phyloP scores from a whole-genome alignment of 2,329 filamentous ascomycete species.

The Ophiostoma ips region DNA sequence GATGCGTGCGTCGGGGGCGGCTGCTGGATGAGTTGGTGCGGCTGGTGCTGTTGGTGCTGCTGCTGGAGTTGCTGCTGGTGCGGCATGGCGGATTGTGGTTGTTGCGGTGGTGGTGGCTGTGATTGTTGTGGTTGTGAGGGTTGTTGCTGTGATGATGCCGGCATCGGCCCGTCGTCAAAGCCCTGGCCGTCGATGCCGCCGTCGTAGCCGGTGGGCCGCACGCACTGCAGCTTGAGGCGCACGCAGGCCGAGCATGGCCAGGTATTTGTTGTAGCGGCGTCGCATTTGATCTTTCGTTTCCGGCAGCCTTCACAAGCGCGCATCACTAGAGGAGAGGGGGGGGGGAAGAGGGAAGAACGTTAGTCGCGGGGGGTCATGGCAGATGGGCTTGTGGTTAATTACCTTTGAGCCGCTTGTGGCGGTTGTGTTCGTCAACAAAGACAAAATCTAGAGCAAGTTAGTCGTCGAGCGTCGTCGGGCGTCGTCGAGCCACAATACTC shows the following conservation, averaged over 20 bases:
- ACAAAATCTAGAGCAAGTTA: constrained; percentile 65
- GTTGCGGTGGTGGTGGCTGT: constrained; percentile 26
- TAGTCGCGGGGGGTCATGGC: constrained; percentile 31
- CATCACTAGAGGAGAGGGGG: constrained; percentile 54
- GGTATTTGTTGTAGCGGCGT: constrained; percentile 89
- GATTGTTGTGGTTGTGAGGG: constrained; percentile 12
- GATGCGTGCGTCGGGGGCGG: constrained; percentile 22
- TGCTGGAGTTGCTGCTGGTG: constrained; percentile 16
- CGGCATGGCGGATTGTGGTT: constrained; percentile 18
- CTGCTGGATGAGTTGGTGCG: constrained; percentile 15
- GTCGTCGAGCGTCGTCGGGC: constrained; percentile 4
- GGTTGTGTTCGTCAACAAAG: constrained; percentile 96
- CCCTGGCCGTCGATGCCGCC: constrained; percentile 18
- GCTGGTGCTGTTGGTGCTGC: constrained; percentile 15
- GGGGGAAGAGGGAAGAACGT: too few relatives aligned
- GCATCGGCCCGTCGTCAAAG: constrained; percentile 11
- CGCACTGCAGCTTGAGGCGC: constrained; percentile 81
- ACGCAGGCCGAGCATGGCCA: constrained; percentile 96
- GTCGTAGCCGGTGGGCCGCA: constrained; percentile 67
- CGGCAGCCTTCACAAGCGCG: constrained; percentile 92
- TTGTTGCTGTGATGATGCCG: constrained; percentile 18
- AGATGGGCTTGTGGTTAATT: constrained; percentile 18
- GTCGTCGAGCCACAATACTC: too few relatives aligned
- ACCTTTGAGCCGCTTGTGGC: constrained; percentile 94
- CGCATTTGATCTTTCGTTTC: constrained; percentile 93